Percentiles rank a stretch among this genome's conserved stretches.
Evolutionary conservation across 2,329 filamentous ascomycete genomes (phyloP).

Genomic region (Hansfordia pulvinata): DNA sequence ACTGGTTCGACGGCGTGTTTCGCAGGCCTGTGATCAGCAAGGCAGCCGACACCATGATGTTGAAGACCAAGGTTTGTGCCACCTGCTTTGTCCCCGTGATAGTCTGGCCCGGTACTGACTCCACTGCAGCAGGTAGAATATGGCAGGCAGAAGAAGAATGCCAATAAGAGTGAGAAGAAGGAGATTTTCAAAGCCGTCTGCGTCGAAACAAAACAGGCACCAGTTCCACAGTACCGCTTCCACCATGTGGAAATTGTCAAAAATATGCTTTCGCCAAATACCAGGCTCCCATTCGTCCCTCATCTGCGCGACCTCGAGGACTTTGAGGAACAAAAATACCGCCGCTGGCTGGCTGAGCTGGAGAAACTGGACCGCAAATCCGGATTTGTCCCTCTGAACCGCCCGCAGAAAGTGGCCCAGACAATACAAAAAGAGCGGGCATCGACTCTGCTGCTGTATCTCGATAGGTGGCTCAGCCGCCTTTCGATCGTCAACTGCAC

Average conservation of each 20-base stretch:
- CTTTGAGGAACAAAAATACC: conserved; percentile 41
- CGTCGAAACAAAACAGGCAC: conserved; percentile 33
- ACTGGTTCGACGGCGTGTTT: conserved; percentile 33
- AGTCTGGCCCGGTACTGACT: conserved; percentile 2
- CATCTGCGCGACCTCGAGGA: conserved; percentile 43
- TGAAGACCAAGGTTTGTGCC: conserved; percentile 34
- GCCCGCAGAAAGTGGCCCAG: conserved; percentile 33
- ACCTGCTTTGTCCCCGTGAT: background rate
- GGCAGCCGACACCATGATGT: conserved; percentile 26
- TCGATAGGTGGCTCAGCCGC: conserved; percentile 37
- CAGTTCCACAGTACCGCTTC: conserved; percentile 44
- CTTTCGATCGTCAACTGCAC: conserved; percentile 36
- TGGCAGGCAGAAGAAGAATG: conserved; percentile 22
- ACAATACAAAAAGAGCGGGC: conserved; percentile 37
- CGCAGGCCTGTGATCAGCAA: conserved; percentile 18
- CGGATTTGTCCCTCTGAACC: conserved; percentile 39
- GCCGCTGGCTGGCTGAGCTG: conserved; percentile 41
- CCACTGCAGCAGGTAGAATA: conserved; percentile 24
- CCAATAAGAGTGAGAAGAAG: conserved; percentile 28
- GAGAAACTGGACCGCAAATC: conserved; percentile 43
- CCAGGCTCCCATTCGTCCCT: conserved; percentile 45
- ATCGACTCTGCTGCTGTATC: conserved; percentile 34
- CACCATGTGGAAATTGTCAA: conserved; percentile 46
- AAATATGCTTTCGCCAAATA: conserved; percentile 46
- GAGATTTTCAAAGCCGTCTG: conserved; percentile 27